Conservation (phyloP, 169 alveolate species). For the Perkinsus olseni region DNA sequence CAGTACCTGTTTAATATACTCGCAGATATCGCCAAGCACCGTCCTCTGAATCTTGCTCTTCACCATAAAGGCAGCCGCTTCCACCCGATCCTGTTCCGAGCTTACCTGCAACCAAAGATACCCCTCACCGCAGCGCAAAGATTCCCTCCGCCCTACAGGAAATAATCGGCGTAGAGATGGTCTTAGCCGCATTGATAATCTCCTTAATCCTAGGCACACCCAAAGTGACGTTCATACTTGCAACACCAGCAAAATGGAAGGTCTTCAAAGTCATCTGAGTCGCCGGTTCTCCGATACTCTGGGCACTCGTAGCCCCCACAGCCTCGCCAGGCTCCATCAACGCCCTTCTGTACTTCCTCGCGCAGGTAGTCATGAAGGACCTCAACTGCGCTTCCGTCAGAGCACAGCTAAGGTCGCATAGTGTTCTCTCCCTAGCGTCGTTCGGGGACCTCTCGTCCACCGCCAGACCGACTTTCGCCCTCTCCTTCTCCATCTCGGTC, state of each 20-base stretch:
- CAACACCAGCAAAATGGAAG: slow-evolving; percentile 90
- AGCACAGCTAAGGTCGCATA: slow-evolving; percentile 29
- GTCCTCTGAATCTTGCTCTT: slow-evolving; percentile 80
- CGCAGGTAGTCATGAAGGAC: slow-evolving; percentile 65
- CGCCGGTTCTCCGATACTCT: slow-evolving; percentile 99
- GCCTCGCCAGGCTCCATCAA: slow-evolving; percentile 97
- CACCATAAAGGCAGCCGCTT: slow-evolving; percentile 63
- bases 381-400: slow-evolving; percentile 62
- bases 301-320: slow-evolving; percentile 98
- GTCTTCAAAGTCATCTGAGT: slow-evolving; percentile 99
- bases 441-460: background rate
- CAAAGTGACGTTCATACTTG: slow-evolving; percentile 87
- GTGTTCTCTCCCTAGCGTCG: background rate
- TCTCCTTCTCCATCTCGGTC: background rate
- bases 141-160: slow-evolving; percentile 46
- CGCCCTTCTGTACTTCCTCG: slow-evolving; percentile 81
- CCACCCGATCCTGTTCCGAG: background rate
- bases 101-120: slow-evolving; percentile 29
- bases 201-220: slow-evolving; percentile 99
- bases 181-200: slow-evolving; percentile 90
- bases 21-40: slow-evolving; percentile 62
- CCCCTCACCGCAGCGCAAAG: slow-evolving; percentile 39
- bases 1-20: slow-evolving; percentile 7
- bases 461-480: background rate
- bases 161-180: slow-evolving; percentile 91